phyloP scores from a whole-genome alignment of 139 green algal species.

The Tetradesmus obliquus region DNA sequence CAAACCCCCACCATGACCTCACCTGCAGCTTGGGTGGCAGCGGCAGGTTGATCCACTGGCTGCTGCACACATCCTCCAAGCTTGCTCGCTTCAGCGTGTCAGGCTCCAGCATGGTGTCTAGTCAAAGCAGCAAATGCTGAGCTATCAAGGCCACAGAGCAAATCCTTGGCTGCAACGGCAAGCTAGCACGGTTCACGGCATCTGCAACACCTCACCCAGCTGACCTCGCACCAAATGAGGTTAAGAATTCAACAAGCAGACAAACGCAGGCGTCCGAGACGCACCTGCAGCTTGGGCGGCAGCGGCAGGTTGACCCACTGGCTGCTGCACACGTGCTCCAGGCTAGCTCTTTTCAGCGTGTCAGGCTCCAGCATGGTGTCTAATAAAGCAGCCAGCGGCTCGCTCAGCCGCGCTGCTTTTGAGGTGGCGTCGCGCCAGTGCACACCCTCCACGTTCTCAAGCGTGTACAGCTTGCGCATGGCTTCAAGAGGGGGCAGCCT shows the following conservation, averaged over 20 bases:
- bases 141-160: not conserved
- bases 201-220: not conserved
- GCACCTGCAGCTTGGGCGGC: slow-evolving; percentile 28
- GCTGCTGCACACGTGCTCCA: slow-evolving; percentile 10
- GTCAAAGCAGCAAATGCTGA: not conserved
- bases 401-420: not conserved
- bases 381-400: slow-evolving; percentile 11
- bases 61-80: not conserved
- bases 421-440: slow-evolving; percentile 19
- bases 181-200: too few relatives aligned
- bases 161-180: too few relatives aligned
- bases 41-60: not conserved
- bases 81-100: not conserved
- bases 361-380: slow-evolving; percentile 42
- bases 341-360: not conserved
- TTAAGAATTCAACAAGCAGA: not conserved
- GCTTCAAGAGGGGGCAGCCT: slow-evolving; percentile 33
- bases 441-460: slow-evolving; percentile 23
- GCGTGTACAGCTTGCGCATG: slow-evolving; percentile 27
- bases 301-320: slow-evolving; percentile 25
- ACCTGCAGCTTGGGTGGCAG: not conserved
- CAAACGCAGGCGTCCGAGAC: not conserved
- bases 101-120: slow-evolving; percentile 7
- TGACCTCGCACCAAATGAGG: not conserved
- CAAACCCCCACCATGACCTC: not conserved